Percentiles rank a stretch among this genome's conserved stretches.
Evolutionary conservation across 352 stramenopile genomes (phyloP).

Genomic region (Globisporangium middletonii): DNA sequence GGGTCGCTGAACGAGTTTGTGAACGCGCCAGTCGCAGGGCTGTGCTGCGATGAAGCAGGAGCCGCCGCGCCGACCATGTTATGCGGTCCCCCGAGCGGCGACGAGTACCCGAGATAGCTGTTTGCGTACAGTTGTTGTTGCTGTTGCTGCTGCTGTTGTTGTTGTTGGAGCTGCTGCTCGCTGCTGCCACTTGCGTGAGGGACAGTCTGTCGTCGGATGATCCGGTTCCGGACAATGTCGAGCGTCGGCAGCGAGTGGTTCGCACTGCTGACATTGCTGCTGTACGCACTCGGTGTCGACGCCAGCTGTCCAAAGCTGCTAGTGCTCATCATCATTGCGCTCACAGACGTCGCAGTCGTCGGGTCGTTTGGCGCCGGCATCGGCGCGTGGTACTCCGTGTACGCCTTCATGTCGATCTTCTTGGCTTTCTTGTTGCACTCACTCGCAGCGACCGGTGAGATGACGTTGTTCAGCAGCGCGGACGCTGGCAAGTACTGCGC

Average conservation of each 20-base stretch:
- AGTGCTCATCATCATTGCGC: conserved; percentile 9
- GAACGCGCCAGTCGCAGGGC: conserved; percentile 19
- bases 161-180: conserved; percentile 16
- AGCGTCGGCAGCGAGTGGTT: conserved; percentile 38
- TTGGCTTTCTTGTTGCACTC: conserved; percentile 73
- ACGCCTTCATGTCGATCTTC: conserved; percentile 50
- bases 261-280: conserved; percentile 7
- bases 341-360: conserved; percentile 12
- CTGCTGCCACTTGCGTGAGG: conserved; percentile 5
- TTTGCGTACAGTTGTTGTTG: conserved; percentile 10
- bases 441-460: conserved; percentile 57
- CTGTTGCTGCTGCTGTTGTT: conserved; percentile 8
- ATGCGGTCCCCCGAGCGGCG: conserved; percentile 1
- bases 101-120: conserved; percentile 18
- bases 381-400: conserved; percentile 16
- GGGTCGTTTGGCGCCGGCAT: conserved; percentile 12
- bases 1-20: conserved; percentile 64
- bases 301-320: neutral
- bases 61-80: neutral
- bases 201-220: conserved; percentile 47
- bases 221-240: conserved; percentile 56
- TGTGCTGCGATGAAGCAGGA: neutral
- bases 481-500: conserved; percentile 30
- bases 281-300: conserved; percentile 13
- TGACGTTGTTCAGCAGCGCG: conserved; percentile 55